These are phyloP conservation scores for Podaxis sp. DNA, from an alignment of 768 basidiomycete species.

Conservation along the genomic window DNA sequence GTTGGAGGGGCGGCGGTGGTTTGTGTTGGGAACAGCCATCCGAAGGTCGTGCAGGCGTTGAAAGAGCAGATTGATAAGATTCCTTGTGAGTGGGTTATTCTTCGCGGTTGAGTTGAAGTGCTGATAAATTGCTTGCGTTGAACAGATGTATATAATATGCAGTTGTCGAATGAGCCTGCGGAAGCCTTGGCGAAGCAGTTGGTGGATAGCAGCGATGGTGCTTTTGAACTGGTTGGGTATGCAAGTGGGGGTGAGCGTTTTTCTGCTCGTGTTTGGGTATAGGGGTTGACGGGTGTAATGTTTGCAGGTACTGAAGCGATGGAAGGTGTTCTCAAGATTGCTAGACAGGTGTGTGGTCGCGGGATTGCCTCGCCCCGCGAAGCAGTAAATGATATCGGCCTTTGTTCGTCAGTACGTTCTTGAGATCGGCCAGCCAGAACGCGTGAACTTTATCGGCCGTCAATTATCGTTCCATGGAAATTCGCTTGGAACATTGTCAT, in stretches of 20 bases:
- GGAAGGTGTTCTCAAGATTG: conserved; percentile 83
- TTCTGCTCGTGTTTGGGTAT: background rate
- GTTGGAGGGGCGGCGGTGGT: conserved; percentile 86
- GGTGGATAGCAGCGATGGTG: conserved; percentile 66
- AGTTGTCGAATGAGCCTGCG: conserved; percentile 77
- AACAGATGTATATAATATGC: conserved; percentile 85
- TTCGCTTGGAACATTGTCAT: conserved; percentile 67
- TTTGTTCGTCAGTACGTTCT: conserved; percentile 54
- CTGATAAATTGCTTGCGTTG: background rate
- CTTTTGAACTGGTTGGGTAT: conserved; percentile 71
- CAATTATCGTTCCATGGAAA: conserved; percentile 86
- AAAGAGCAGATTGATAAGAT: conserved; percentile 80
- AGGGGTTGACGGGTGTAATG: background rate
- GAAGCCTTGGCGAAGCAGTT: conserved; percentile 74
- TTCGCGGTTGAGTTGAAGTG: background rate
- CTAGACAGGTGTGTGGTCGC: conserved; percentile 57
- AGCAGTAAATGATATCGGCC: background rate
- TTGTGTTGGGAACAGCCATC: conserved; percentile 75
- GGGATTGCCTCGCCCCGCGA: background rate
- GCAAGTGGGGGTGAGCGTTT: conserved; percentile 64
- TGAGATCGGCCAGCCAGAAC: conserved; percentile 67
- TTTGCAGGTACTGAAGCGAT: conserved; percentile 80
- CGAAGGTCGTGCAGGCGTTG: conserved; percentile 68
- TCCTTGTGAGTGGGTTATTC: conserved; percentile 52
- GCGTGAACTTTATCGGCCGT: conserved; percentile 79